Percentiles rank a stretch among this genome's conserved stretches.
Evolutionary conservation across 2,329 filamentous ascomycete species (phyloP).

Genomic region (Pseudogymnoascus sp.): DNA sequence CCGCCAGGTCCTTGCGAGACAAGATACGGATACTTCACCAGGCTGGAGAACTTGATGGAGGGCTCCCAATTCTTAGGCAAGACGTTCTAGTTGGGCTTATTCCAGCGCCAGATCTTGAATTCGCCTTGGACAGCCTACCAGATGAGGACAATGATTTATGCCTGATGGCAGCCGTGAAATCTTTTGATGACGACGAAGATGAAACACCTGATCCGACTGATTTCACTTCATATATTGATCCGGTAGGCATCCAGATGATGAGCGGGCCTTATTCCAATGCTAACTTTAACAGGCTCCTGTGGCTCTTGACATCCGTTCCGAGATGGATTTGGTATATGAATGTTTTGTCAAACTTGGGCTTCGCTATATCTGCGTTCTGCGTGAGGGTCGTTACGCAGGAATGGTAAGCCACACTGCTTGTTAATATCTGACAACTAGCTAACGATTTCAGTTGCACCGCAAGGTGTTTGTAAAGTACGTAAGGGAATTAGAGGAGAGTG

Average conservation of each 20-base stretch:
- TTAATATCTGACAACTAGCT: neutral
- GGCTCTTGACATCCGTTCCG: constrained; percentile 77
- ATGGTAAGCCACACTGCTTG: constrained; percentile 54
- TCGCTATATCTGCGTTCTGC: constrained; percentile 83
- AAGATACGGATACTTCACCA: constrained; percentile 78
- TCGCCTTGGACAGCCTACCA: constrained; percentile 74
- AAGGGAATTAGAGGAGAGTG: constrained; percentile 63
- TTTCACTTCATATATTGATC: constrained; percentile 87
- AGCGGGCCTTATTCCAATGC: neutral
- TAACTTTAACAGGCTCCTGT: constrained; percentile 60
- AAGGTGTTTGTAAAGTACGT: constrained; percentile 95
- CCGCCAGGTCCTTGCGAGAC: constrained; percentile 65
- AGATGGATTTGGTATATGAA: constrained; percentile 93
- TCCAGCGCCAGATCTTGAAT: constrained; percentile 88
- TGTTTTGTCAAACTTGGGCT: constrained; percentile 92
- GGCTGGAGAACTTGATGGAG: constrained; percentile 85
- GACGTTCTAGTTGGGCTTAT: constrained; percentile 82
- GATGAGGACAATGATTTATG: constrained; percentile 70
- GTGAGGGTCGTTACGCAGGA: constrained; percentile 78
- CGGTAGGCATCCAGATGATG: constrained; percentile 41
- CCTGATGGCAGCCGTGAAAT: constrained; percentile 67
- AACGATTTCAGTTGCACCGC: constrained; percentile 64
- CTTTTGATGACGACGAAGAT: constrained; percentile 57
- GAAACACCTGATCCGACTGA: constrained; percentile 62
- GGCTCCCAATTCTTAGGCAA: constrained; percentile 75